A percentile compares a stretch with the other conserved stretches of the same genome.
These are phyloP conservation scores for Phaeomoniella chlamydospora DNA, from an alignment of 2,329 filamentous ascomycete genomes.

Conservation along the genomic window DNA sequence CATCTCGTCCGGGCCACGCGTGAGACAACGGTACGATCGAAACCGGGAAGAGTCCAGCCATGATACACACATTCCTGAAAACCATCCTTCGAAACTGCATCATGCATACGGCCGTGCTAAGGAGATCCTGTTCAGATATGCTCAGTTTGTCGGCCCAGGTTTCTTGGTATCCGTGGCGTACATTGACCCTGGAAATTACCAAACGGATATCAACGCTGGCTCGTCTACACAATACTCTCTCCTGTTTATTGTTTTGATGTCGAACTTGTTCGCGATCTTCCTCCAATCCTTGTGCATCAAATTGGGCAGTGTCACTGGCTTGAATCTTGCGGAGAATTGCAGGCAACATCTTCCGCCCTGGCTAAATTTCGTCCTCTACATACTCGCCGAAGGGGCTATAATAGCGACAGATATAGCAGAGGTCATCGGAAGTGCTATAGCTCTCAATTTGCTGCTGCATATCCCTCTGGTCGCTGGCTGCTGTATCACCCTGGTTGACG, in stretches of 20 bases:
- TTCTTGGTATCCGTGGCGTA: slow-evolving; percentile 34
- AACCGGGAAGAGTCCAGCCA: slow-evolving; percentile 2
- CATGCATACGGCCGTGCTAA: too few species aligned
- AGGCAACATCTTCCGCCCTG: slow-evolving; percentile 50
- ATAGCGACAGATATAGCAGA: slow-evolving; percentile 60
- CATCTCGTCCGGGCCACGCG: neutral
- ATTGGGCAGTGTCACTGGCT: slow-evolving; percentile 52
- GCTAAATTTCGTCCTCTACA: slow-evolving; percentile 48
- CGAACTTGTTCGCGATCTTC: slow-evolving; percentile 33
- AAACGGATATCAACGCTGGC: slow-evolving; percentile 33
- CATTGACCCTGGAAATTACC: slow-evolving; percentile 35
- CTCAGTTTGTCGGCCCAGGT: slow-evolving; percentile 30
- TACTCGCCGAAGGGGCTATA: slow-evolving; percentile 51
- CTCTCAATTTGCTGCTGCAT: slow-evolving; percentile 37
- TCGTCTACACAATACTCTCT: slow-evolving; percentile 27
- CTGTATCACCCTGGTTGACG: slow-evolving; percentile 41
- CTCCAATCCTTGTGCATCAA: slow-evolving; percentile 38
- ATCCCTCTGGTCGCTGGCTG: slow-evolving; percentile 41
- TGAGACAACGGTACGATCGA: neutral
- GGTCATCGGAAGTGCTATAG: slow-evolving; percentile 43
- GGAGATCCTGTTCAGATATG: slow-evolving; percentile 21
- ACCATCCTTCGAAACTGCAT: too few species aligned
- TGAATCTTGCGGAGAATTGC: slow-evolving; percentile 53
- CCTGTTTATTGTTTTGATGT: slow-evolving; percentile 31
- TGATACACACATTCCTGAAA: neutral